Percentiles rank a stretch among this genome's conserved stretches.
These are phyloP conservation scores for Lipomyces yarrowii DNA, from an alignment of 1,139 yeast species.

Conservation along the genomic window DNA sequence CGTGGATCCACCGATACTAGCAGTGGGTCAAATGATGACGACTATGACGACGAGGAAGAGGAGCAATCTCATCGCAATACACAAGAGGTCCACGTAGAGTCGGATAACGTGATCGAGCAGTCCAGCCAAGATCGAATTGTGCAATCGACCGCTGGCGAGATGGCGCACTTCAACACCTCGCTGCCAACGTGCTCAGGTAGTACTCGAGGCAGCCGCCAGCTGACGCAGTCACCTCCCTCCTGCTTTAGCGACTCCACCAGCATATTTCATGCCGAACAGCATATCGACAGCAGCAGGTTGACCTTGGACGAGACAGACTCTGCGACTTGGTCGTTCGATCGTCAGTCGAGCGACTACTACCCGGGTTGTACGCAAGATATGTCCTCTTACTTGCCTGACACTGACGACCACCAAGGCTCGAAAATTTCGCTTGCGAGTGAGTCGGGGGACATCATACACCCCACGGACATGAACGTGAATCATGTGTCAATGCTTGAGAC, in stretches of 20 bases:
- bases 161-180: background rate
- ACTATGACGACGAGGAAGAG: conserved; percentile 12
- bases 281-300: background rate
- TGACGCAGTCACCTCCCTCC: background rate
- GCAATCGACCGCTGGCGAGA: background rate
- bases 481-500: background rate
- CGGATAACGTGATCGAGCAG: background rate
- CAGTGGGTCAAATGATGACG: conserved; percentile 4
- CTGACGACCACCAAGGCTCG: background rate
- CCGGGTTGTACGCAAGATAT: background rate
- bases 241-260: background rate
- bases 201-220: background rate
- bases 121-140: background rate
- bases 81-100: background rate
- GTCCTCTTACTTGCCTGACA: background rate
- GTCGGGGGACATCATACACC: background rate
- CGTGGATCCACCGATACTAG: conserved; percentile 1
- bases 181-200: background rate
- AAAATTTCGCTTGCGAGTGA: background rate
- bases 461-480: background rate
- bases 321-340: background rate
- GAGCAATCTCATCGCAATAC: background rate
- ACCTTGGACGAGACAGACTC: background rate
- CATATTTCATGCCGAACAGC: background rate
- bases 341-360: background rate